Conservation (phyloP, 805 yeast species). For the Starmerella bacillaris region DNA sequence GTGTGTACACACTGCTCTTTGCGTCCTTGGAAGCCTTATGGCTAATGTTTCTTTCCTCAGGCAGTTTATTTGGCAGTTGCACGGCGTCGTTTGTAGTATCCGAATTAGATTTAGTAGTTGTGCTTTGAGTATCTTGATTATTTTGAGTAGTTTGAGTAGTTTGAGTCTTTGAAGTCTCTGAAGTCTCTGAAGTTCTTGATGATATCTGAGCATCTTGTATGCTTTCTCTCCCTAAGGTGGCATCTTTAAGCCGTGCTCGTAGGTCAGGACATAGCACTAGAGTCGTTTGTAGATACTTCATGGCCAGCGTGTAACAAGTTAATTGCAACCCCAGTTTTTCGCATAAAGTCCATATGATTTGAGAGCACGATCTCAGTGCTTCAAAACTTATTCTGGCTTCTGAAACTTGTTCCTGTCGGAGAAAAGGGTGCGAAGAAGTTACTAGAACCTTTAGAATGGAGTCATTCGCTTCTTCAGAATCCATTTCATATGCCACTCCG, state of each 20-base stretch:
- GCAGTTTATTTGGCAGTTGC: neutral
- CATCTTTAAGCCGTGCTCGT: too few species aligned
- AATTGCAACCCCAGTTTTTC: slow-evolving; percentile 30
- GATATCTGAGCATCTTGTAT: neutral
- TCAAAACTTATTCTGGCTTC: slow-evolving; percentile 2
- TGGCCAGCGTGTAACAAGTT: slow-evolving; percentile 48
- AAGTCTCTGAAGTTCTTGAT: too few species aligned
- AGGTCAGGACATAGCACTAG: slow-evolving; percentile 43
- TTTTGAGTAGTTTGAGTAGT: too few species aligned
- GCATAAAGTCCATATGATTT: slow-evolving; percentile 11
- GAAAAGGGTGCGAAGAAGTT: slow-evolving; percentile 8
- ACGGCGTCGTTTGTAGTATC: too few species aligned
- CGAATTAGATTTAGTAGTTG: too few species aligned
- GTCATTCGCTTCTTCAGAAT: neutral
- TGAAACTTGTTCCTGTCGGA: slow-evolving; percentile 1
- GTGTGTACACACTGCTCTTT: too few species aligned
- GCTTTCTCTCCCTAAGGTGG: neutral
- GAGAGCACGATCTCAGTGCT: slow-evolving; percentile 2
- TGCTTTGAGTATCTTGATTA: too few species aligned
- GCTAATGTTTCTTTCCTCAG: too few species aligned
- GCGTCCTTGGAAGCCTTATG: too few species aligned
- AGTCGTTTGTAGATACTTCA: slow-evolving; percentile 55
- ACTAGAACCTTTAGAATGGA: neutral
- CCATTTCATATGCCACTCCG: too few species aligned
- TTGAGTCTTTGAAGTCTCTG: too few species aligned